Conservation (phyloP, 306 rosid species). For the Gastrolobium villosum region DNA sequence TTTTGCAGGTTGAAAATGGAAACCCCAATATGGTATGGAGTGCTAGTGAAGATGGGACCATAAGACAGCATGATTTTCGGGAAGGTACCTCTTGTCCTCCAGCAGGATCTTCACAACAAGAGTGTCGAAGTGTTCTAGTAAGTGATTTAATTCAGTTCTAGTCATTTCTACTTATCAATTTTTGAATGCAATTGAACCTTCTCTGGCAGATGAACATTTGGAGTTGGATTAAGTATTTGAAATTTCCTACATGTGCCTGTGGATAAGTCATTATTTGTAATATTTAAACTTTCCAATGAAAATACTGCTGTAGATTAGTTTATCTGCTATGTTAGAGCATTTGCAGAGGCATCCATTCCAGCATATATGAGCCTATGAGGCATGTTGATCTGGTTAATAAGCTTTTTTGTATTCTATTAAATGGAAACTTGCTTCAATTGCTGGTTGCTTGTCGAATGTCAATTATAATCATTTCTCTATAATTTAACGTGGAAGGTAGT, state of each 20-base stretch:
- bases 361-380: neutral
- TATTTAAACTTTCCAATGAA: conserved; percentile 20
- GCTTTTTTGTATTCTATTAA: conserved; percentile 10
- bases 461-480: conserved; percentile 15
- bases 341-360: neutral
- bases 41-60: conserved; percentile 99
- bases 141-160: conserved; percentile 45
- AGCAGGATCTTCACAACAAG: conserved; percentile 89
- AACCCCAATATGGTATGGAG: conserved; percentile 99
- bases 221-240: conserved; percentile 18
- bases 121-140: conserved; percentile 91
- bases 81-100: conserved; percentile 90
- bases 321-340: conserved; percentile 29
- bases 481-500: neutral
- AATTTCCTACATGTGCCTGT: neutral
- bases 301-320: conserved; percentile 39
- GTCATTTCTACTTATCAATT: conserved; percentile 9
- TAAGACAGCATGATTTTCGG: conserved; percentile 97
- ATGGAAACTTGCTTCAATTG: conserved; percentile 7
- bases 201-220: neutral
- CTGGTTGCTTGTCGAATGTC: conserved; percentile 21
- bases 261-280: conserved; percentile 15
- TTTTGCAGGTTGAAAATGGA: conserved; percentile 89
- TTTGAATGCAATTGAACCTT: conserved; percentile 10
- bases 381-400: conserved; percentile 25